Conservation (phyloP, 2,329 filamentous ascomycete species). For the Talaromyces sp. region DNA sequence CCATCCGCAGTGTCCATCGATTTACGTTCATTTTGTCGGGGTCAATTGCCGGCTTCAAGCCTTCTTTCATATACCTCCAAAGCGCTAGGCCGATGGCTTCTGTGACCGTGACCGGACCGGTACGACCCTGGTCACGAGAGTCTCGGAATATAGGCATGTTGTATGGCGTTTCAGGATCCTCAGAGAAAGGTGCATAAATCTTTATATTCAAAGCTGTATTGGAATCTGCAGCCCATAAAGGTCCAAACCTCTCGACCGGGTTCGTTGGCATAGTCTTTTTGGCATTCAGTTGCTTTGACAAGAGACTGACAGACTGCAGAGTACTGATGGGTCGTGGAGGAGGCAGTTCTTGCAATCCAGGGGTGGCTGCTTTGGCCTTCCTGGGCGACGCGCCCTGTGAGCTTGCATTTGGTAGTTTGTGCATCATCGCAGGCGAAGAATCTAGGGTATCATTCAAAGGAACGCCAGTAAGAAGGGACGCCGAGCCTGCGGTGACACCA, state of each 20-base stretch:
- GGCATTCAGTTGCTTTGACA: slow-evolving; percentile 57
- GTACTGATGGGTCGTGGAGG: slow-evolving; percentile 61
- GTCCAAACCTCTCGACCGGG: slow-evolving; percentile 59
- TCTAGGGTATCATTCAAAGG: slow-evolving; percentile 44
- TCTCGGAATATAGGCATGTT: slow-evolving; percentile 57
- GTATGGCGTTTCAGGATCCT: slow-evolving; percentile 53
- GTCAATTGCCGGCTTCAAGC: slow-evolving; percentile 51
- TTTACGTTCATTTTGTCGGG: slow-evolving; percentile 57
- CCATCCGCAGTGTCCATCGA: slow-evolving; percentile 63
- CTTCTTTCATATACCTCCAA: slow-evolving; percentile 60
- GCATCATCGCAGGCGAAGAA: slow-evolving; percentile 50
- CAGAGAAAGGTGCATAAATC: slow-evolving; percentile 60
- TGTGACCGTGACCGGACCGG: slow-evolving; percentile 53
- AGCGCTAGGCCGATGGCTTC: slow-evolving; percentile 62
- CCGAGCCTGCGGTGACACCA: slow-evolving; percentile 54
- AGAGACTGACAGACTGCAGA: slow-evolving; percentile 53
- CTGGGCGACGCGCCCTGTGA: slow-evolving; percentile 48
- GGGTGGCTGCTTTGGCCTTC: slow-evolving; percentile 45
- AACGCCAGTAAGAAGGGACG: slow-evolving; percentile 54
- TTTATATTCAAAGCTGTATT: slow-evolving; percentile 60
- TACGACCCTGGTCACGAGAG: slow-evolving; percentile 51
- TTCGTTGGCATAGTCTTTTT: slow-evolving; percentile 57
- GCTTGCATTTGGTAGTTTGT: slow-evolving; percentile 34
- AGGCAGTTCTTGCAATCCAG: slow-evolving; percentile 56
- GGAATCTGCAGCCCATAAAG: slow-evolving; percentile 59